Evolutionary conservation across 2,329 filamentous ascomycete species (phyloP).

Genomic region (Trichoderma atrobrunneum): DNA sequence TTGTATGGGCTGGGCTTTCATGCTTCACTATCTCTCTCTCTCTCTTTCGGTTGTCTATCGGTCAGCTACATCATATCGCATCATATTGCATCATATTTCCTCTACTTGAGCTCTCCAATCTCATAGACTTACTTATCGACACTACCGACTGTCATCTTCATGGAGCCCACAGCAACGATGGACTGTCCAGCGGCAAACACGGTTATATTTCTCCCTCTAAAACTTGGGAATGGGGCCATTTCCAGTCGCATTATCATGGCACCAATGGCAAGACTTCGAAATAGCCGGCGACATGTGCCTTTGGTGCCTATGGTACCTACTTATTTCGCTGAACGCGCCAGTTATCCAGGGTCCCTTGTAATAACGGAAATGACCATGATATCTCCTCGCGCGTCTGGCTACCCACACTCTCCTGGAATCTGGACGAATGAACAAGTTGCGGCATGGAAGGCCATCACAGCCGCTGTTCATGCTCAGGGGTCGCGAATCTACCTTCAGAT

Average conservation of each 20-base stretch:
- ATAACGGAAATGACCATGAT: background rate
- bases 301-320: background rate
- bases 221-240: background rate
- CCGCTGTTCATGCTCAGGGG: background rate
- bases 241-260: background rate
- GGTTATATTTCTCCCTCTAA: background rate
- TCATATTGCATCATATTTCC: background rate
- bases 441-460: background rate
- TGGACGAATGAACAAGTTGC: background rate
- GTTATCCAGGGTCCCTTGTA: background rate
- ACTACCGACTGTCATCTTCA: background rate
- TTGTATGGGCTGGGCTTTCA: background rate
- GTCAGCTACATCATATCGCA: background rate
- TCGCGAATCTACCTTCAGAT: background rate
- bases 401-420: background rate
- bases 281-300: background rate
- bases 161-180: background rate
- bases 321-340: background rate
- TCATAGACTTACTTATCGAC: background rate
- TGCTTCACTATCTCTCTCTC: background rate
- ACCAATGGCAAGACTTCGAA: conserved; percentile 1
- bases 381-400: background rate
- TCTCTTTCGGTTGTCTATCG: background rate
- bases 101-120: background rate
- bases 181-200: background rate